Conservation (phyloP, 2,329 filamentous ascomycete genomes). For the Colletotrichum liaoningense region DNA sequence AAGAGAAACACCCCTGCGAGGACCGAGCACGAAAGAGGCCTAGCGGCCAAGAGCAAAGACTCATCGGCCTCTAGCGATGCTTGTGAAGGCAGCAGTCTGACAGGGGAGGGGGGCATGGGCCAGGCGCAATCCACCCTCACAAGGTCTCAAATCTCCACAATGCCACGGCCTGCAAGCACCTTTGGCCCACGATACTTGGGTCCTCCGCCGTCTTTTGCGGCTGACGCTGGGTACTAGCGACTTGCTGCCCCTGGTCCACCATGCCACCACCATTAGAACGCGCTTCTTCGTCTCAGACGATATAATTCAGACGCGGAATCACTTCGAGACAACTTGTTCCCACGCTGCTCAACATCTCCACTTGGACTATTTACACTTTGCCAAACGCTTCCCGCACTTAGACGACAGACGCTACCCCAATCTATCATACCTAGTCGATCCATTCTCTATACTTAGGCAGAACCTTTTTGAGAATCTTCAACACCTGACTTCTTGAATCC, state of each 20-base stretch:
- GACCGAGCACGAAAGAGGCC: conserved; percentile 13
- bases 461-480: not conserved
- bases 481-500: not conserved
- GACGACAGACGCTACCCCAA: not conserved
- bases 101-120: conserved; percentile 17
- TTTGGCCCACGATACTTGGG: not conserved
- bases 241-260: not conserved
- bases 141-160: conserved; percentile 31
- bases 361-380: conserved; percentile 31
- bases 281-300: conserved; percentile 16
- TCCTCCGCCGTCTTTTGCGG: conserved; percentile 17
- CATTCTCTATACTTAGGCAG: conserved; percentile 28
- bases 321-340: not conserved
- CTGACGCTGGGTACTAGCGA: conserved; percentile 3
- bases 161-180: not conserved
- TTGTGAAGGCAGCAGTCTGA: conserved; percentile 24
- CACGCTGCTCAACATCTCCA: conserved; percentile 20
- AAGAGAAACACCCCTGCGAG: not conserved
- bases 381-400: not conserved
- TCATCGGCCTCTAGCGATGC: conserved; percentile 21
- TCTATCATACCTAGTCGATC: conserved; percentile 11
- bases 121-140: conserved; percentile 17
- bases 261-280: conserved; percentile 1
- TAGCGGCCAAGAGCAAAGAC: conserved; percentile 19
- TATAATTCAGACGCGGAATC: conserved; percentile 31